Evolutionary conservation across 2,329 filamentous ascomycete species (phyloP), one percentile per base, ranked within the genome.

Genomic region (Pezicula carpinea): DNA sequence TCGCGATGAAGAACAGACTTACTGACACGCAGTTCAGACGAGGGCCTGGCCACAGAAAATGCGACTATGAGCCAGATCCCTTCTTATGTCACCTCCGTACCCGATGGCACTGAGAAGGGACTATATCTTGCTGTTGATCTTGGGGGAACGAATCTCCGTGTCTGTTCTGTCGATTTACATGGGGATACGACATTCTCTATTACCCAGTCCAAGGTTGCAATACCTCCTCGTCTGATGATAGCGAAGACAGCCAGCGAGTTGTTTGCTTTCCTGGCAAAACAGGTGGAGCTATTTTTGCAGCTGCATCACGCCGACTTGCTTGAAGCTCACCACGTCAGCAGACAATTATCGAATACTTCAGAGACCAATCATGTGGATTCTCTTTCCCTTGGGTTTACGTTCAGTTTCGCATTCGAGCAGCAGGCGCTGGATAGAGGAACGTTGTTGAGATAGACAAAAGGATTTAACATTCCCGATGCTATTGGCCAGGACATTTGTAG

Each of bases 391-490:
- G 91, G 91, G 19, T 96, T 96, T 71, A 96, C 91, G 44, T 96
- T 96, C 69, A 93, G 87, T 63, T 96, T 96, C 71, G 91, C 91
- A 3, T 91, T 96, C 35, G 81, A 92, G 64, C 91, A 96, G 67
- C 75, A 86, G 46, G 89, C 88, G 34, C 93, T 96, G 65, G 96
- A 96, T 76, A 92, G 89, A 70, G 91, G 91, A 51, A 85, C 83
- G 48, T 76, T 96, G 47, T 91, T 96, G 68, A 83, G 91, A 55
- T 97, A 92, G 91, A 96, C 92, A 48, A 97, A 97, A 74, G 92
- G 92, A 44, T 97, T 96, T 64, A 88, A 96, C 63, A 96, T 97
- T 54, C 79, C 82, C 7, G 92, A 96, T 63, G 87, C 90, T 2
- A 69, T 97, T 47, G 92, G 91, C 59, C 86, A 95, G 69, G 91